A percentile compares a stretch with the other conserved stretches of the same genome.
Evolutionary conservation across 2,329 filamentous ascomycete species (phyloP).

Genomic region (Exserohilum turcica): DNA sequence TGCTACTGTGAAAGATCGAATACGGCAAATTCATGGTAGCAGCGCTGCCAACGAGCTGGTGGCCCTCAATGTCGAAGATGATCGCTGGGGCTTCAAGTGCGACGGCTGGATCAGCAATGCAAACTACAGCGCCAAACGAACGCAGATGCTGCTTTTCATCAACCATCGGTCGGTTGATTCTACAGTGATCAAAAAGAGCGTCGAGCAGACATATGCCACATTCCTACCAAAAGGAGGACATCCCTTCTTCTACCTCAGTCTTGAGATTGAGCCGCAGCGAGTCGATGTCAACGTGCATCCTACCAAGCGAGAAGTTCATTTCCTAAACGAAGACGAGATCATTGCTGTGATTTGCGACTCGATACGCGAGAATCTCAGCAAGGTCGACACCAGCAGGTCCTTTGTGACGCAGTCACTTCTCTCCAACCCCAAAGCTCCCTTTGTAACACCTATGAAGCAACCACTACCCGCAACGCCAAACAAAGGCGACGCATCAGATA

Average conservation of each 20-base stretch:
- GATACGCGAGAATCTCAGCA: constrained; percentile 76
- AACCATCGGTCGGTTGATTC: constrained; percentile 96
- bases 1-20: constrained; percentile 77
- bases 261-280: constrained; percentile 88
- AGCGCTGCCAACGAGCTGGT: constrained; percentile 87
- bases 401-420: constrained; percentile 94
- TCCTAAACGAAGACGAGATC: constrained; percentile 96
- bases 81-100: constrained; percentile 82
- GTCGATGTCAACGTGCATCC: constrained; percentile 98
- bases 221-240: constrained; percentile 94
- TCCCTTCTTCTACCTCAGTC: constrained; percentile 88
- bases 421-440: constrained; percentile 44
- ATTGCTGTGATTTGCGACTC: constrained; percentile 82
- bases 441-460: constrained; percentile 49
- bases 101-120: constrained; percentile 86
- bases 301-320: constrained; percentile 95
- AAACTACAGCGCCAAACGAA: constrained; percentile 92
- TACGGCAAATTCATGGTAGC: constrained; percentile 86
- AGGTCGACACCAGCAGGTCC: constrained; percentile 89
- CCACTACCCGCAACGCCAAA: constrained; percentile 25
- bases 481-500: constrained; percentile 30
- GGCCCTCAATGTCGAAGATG: constrained; percentile 71
- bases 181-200: constrained; percentile 79
- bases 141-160: constrained; percentile 87
- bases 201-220: constrained; percentile 85